These are phyloP conservation scores for Xylaria sp. DNA, from an alignment of 2,329 filamentous ascomycete species.

Conservation along the genomic window DNA sequence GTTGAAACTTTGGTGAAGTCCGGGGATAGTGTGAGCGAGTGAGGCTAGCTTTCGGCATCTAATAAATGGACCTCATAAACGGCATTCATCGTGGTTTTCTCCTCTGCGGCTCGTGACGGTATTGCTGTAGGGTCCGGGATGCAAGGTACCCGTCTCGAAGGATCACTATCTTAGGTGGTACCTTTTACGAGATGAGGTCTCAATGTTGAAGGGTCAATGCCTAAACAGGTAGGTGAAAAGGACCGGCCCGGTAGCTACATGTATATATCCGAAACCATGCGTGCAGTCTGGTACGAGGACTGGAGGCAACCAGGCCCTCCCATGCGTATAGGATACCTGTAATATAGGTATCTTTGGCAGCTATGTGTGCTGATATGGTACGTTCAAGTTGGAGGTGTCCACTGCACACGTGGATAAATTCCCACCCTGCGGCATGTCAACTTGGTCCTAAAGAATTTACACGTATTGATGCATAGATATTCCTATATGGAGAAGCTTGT, in stretches of 20 bases:
- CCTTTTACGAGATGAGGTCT: constrained; percentile 4
- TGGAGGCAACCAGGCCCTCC: not conserved
- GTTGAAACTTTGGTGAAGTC: not conserved
- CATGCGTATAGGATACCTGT: not conserved
- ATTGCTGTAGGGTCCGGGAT: not conserved
- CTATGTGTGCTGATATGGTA: not conserved
- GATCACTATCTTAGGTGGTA: constrained; percentile 4
- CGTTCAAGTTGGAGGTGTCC: not conserved
- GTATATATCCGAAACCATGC: not conserved
- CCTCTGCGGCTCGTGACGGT: not conserved
- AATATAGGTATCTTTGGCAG: not conserved
- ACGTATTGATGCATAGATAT: not conserved
- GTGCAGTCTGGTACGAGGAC: not conserved
- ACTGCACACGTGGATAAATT: too few relatives aligned
- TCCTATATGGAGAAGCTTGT: not conserved
- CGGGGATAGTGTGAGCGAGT: not conserved
- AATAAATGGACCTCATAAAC: not conserved
- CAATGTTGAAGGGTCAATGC: constrained; percentile 1
- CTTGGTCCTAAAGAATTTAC: not conserved
- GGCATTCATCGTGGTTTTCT: constrained; percentile 12
- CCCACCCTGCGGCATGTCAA: too few relatives aligned
- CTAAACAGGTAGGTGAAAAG: not conserved
- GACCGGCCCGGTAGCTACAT: not conserved
- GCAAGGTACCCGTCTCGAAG: not conserved
- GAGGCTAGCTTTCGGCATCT: constrained; percentile 14